A percentile compares a stretch with the other conserved stretches of the same genome.
These are phyloP conservation scores for Nissolia schottii DNA, from an alignment of 306 rosid genomes.

Conservation along the genomic window DNA sequence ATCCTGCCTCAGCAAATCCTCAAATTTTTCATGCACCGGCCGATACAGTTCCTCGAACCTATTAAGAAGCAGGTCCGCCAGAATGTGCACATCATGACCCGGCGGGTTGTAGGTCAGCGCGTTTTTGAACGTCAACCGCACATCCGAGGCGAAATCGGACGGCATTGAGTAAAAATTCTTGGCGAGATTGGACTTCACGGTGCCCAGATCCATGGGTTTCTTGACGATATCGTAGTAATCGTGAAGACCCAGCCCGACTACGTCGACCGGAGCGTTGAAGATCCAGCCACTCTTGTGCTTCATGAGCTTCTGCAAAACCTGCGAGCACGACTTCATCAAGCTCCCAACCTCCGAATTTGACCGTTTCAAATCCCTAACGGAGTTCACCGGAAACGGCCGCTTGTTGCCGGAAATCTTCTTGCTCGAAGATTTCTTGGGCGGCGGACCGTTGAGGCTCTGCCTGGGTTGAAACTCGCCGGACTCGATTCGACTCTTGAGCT, in stretches of 20 bases:
- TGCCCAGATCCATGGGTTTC: slow-evolving; percentile 93
- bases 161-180: slow-evolving; percentile 49
- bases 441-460: slow-evolving; percentile 18
- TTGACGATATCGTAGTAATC: slow-evolving; percentile 80
- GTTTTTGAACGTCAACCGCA: slow-evolving; percentile 72
- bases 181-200: slow-evolving; percentile 56
- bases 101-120: slow-evolving; percentile 80
- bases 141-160: slow-evolving; percentile 62
- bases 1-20: slow-evolving; percentile 34
- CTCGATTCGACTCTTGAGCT: slow-evolving; percentile 57
- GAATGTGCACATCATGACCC: slow-evolving; percentile 60
- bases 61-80: slow-evolving; percentile 57
- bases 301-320: slow-evolving; percentile 71
- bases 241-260: slow-evolving; percentile 57
- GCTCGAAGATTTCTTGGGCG: slow-evolving; percentile 49
- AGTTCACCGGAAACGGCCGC: slow-evolving; percentile 50
- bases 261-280: slow-evolving; percentile 75
- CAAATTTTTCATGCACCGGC: slow-evolving; percentile 48
- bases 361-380: slow-evolving; percentile 42
- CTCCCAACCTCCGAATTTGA: slow-evolving; percentile 47
- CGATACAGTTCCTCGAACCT: slow-evolving; percentile 64
- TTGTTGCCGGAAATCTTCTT: slow-evolving; percentile 63
- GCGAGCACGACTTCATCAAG: slow-evolving; percentile 59
- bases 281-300: slow-evolving; percentile 74
- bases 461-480: slow-evolving; percentile 35